A percentile compares a stretch with the other conserved stretches of the same genome.
Evolutionary conservation across 176 grass and related monocot genomes (phyloP).

Genomic region (Otatea glauca): DNA sequence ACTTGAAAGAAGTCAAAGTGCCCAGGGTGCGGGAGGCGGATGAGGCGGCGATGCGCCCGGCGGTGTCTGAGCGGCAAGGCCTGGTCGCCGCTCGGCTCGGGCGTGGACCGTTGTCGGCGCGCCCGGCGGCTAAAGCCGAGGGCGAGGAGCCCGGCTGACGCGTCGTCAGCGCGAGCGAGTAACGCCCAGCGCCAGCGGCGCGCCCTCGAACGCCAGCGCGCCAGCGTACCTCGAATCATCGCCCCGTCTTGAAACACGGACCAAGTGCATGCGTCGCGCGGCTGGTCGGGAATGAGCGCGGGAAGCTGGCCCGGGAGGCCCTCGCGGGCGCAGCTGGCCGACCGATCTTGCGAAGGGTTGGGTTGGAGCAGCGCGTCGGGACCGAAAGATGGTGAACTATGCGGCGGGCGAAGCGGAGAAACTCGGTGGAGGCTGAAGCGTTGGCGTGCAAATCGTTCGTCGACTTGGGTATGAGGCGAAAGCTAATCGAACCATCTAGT

Average conservation of each 20-base stretch:
- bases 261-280: conserved; percentile 35
- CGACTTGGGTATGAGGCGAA: conserved; percentile 74
- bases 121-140: too few relatives aligned
- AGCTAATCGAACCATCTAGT: conserved; percentile 77
- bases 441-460: too few relatives aligned
- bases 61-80: background rate
- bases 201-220: too few relatives aligned
- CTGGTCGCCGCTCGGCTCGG: too few relatives aligned
- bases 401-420: conserved; percentile 62
- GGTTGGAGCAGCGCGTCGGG: conserved; percentile 67
- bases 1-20: conserved; percentile 78
- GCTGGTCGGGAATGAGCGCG: conserved; percentile 53
- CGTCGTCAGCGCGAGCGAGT: too few relatives aligned
- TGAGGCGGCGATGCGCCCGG: conserved; percentile 57
- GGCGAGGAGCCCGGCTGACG: too few relatives aligned
- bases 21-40: conserved; percentile 71
- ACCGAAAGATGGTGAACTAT: conserved; percentile 80
- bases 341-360: conserved; percentile 78
- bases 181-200: too few relatives aligned
- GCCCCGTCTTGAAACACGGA: too few relatives aligned
- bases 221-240: too few relatives aligned
- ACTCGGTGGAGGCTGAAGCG: conserved; percentile 80
- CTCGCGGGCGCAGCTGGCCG: conserved; percentile 49
- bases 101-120: background rate
- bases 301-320: conserved; percentile 33